Conservation (phyloP, 352 stramenopile genomes). For the Globisporangium emineosum region DNA sequence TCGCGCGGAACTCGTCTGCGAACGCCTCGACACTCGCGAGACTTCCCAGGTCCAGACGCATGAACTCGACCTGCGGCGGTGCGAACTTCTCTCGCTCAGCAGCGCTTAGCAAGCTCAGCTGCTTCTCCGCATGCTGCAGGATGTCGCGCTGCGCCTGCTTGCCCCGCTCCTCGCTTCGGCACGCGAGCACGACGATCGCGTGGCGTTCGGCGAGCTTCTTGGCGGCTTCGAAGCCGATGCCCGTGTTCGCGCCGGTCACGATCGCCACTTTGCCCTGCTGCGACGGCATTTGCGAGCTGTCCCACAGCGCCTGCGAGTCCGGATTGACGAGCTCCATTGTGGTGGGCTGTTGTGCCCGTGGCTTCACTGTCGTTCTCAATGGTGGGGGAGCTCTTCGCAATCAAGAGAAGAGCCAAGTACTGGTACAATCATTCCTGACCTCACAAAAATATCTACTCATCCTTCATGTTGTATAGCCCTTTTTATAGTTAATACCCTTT, state of each 20-base stretch:
- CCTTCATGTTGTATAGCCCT: not conserved
- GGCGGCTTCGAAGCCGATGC: constrained; percentile 80
- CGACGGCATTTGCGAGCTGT: constrained; percentile 28
- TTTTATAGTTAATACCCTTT: not conserved
- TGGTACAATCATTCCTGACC: not conserved
- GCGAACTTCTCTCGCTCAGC: constrained; percentile 8
- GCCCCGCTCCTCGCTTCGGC: constrained; percentile 44
- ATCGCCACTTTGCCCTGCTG: constrained; percentile 59
- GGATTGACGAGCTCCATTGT: not conserved
- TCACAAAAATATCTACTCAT: not conserved
- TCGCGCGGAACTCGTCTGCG: constrained; percentile 17
- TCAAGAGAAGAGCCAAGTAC: too few species aligned
- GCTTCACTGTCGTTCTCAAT: not conserved
- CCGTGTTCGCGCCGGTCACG: constrained; percentile 82
- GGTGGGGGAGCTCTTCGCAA: constrained; percentile 1
- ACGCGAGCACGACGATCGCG: constrained; percentile 75
- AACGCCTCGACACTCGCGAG: constrained; percentile 25
- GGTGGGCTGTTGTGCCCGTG: not conserved
- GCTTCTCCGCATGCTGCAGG: constrained; percentile 1
- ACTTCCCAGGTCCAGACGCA: constrained; percentile 23
- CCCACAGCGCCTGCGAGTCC: constrained; percentile 11
- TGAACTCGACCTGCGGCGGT: constrained; percentile 16
- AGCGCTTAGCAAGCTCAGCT: constrained; percentile 13
- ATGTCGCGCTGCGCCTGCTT: constrained; percentile 31
- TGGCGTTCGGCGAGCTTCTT: constrained; percentile 48